phyloP scores from a whole-genome alignment of 1,284 basidiomycete species.

The Rhizoctonia solani region DNA sequence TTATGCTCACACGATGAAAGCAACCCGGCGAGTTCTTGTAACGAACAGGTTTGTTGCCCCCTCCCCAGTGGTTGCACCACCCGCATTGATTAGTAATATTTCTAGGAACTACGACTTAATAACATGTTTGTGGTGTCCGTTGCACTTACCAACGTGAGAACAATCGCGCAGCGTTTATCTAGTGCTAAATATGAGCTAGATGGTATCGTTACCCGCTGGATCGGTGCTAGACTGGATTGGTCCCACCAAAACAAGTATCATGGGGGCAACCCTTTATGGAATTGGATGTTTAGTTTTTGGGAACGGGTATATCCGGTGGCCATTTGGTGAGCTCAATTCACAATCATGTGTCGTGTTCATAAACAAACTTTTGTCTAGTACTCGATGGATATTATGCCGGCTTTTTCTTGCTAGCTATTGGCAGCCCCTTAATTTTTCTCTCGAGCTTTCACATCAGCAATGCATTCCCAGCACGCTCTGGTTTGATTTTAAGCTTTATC shows the following conservation, averaged over 20 bases:
- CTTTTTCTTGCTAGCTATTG: constrained; percentile 47
- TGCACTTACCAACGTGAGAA: constrained; percentile 45
- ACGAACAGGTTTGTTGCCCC: not conserved
- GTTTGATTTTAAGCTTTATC: constrained; percentile 48
- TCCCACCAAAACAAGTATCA: constrained; percentile 43
- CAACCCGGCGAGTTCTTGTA: constrained; percentile 20
- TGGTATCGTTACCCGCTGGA: constrained; percentile 46
- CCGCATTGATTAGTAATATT: not conserved
- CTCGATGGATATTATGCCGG: constrained; percentile 42
- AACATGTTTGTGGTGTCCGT: constrained; percentile 46
- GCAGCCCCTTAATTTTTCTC: constrained; percentile 44
- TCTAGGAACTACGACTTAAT: constrained; percentile 42
- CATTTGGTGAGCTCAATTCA: constrained; percentile 18
- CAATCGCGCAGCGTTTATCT: not conserved
- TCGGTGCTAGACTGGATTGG: constrained; percentile 45
- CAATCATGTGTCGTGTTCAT: not conserved
- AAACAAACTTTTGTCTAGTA: constrained; percentile 41
- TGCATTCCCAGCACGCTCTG: constrained; percentile 48
- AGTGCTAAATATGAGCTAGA: constrained; percentile 34
- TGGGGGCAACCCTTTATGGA: constrained; percentile 44
- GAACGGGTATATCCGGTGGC: constrained; percentile 36
- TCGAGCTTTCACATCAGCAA: constrained; percentile 46
- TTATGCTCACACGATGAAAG: constrained; percentile 36
- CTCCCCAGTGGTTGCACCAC: not conserved
- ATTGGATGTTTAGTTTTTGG: constrained; percentile 45